Evolutionary conservation across 306 rosid genomes (phyloP), one percentile per base, ranked within the genome.

Genomic region (Heteromeles arbutifolia): DNA sequence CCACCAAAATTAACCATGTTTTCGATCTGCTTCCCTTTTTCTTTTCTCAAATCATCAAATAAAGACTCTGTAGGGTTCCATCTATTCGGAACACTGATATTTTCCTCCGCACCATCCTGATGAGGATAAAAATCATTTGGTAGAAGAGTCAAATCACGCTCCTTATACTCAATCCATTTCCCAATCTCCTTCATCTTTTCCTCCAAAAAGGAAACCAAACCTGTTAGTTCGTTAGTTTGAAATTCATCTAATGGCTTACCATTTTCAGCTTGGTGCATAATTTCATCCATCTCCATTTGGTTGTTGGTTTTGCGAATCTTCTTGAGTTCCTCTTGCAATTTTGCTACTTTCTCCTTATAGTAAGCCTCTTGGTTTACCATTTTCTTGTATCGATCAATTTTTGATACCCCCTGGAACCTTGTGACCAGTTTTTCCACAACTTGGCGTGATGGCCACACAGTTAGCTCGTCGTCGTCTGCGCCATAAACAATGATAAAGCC

Each of bases 381-480:
- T 37, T 69, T 44, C 39, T 69, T 69, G 22, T 14, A 25, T 5
- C 58, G 73, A 19, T 41, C 7, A 4, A 5, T 14, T 25, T 29
- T 22, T 8, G 58, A 57, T 45, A 69, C 5, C 2, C 58, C 17
- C 1, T 13, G 73, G 37, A 44, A 69, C 25, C 32, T 67, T 17
- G 11, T 4, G 34, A 44, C 3, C 24, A 45, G 22, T 45, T 45
- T 37, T 62, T 69, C 67, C 1, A 69, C 83, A 22, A n/a, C 74
- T 18, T 66, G 52, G 43, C 12, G 59, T 3, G 81, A 74, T 4
- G 89, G 85, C 89, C 87, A 83, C 57, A 80, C 58, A 3, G 52
- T 19, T 1, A 72, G 79, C 25, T 75, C 77, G 3, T 61, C 37
- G 17, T 71, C 79, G 2, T 26, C 4, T 3, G 85, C 79, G 21